Base-by-base conservation (phyloP, 2,329 filamentous ascomycete genomes). In the Xenoacremonium recifei region DNA sequence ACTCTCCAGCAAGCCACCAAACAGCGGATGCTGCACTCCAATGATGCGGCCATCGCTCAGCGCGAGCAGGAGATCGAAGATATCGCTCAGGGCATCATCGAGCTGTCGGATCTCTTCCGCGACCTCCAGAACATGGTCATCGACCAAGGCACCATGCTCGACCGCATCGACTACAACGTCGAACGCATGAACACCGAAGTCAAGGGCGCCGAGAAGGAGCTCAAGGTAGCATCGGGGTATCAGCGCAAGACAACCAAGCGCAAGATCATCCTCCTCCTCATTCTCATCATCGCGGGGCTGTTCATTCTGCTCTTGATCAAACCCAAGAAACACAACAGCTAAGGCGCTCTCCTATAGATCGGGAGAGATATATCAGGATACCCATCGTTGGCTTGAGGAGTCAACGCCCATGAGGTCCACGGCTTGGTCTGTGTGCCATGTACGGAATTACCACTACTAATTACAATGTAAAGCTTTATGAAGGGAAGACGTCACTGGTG, bases 151-250 rank as follows among this genome's bases (percentile, higher is more conserved):
- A 93, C 89, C 12, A 87, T 95, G 79, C 76, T 96, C 17, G 91
- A 95, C 66, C 85, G 93, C 59, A 95, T 95, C 57, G 95, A 99
- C 67, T 99, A 96, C 70, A 99, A 99, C 58, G 90, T 99, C 39
- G 93, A 99, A 69, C 80, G 85, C 47, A 96, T 97, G 87, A 82
- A 84, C n/a, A 84, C 83, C 16, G 90, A 97, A 59, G 89, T 99
- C 44, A 95, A 96, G 63, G 87, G 79, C 16, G 93, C 93, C 3
- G 89, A 96, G 48, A 93, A 92, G 64, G 93, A 99, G 69, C 77
- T 99, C 40, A 89, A 83, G 48, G 83, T 95, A 42, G 87, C 93
- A 12, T 90, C 87, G 4, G 86, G 87, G 15, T 97, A 97, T 60
- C 93, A 99, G 71, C 84, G 82, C 63, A 85, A 83, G 61, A 86